Evolutionary conservation across 495 filamentous ascomycete genomes (phyloP), one percentile per base, ranked within the genome.

Genomic region (Xylona heveae): DNA sequence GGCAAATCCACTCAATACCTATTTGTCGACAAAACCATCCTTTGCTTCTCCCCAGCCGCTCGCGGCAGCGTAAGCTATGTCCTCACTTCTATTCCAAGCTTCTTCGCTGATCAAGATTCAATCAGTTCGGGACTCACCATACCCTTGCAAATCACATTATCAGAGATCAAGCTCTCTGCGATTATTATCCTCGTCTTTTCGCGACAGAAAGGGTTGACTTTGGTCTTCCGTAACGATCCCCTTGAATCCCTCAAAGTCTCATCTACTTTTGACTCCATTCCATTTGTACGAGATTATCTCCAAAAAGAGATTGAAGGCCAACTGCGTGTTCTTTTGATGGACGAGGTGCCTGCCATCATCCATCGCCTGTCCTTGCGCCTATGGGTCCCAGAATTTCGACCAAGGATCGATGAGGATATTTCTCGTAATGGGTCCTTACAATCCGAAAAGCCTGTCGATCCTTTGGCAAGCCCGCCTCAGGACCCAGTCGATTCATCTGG

Each of bases 151-250:
- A 94, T 97, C 40, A 97, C 85, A 1, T 54, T 97, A 28, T 94
- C 85, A 26, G 82, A 95, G 39, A 90, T 97, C 48, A 79, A 84
- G 49, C 59, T 97, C n/a, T 93, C 84, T 7, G 88, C 83, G 12
- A 94, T 97, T 48, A 88, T 95, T 38, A 92, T 97, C 35, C 52
- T 97, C 19, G 88, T 97, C 27, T 97, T 95, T 53, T 93, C 83
- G 5, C 81, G 77, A 44, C 84, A 93, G 50, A 97, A 97, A 49
- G 88, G 88, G 5, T 63, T 97, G 28, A 97, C 88, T 0, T 59
- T 97, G 22, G 88, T 97, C 4, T 97, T 97, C 43, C 76, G 88
- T 40, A 95, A 97, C 62, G 88, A 97, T 52, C 88, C 88, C 2
- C 69, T 97, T 33, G 88, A 97, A 44, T 93, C 83, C 9, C 71